A percentile compares a stretch with the other conserved stretches of the same genome.
Conservation (phyloP, 441 rosid genomes). For the Francoa sonchifolia region DNA sequence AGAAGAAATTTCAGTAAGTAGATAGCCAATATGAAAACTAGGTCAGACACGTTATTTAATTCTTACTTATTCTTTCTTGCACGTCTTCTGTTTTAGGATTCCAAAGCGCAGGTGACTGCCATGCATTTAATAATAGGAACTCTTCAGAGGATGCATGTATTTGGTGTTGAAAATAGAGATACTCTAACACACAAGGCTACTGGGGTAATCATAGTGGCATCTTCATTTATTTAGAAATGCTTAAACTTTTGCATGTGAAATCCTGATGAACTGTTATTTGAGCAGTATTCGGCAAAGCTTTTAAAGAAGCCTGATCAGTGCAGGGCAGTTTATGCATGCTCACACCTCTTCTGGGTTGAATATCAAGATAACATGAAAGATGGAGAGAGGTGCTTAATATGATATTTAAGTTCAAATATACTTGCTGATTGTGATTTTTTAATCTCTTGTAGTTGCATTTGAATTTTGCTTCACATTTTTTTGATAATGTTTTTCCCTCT, state of each 20-base stretch:
- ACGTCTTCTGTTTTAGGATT: conserved; percentile 47
- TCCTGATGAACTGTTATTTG: conserved; percentile 20
- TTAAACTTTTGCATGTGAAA: conserved; percentile 7
- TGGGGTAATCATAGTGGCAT: conserved; percentile 50
- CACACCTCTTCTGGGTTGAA: conserved; percentile 95
- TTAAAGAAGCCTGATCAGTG: conserved; percentile 98
- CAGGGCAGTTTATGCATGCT: conserved; percentile 88
- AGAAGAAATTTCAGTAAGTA: conserved; percentile 91
- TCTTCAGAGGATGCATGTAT: conserved; percentile 92
- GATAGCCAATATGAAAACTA: conserved; percentile 4
- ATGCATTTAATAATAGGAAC: conserved; percentile 85
- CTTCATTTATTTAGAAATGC: conserved; percentile 4
- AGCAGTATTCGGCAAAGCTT: conserved; percentile 95
- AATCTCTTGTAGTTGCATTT: background rate
- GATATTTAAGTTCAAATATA: no score
- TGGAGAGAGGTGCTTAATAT: conserved; percentile 67
- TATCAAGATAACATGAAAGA: conserved; percentile 80
- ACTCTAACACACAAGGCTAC: conserved; percentile 93
- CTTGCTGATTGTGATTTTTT: no score
- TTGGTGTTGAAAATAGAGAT: conserved; percentile 97
- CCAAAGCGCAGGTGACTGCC: conserved; percentile 89
- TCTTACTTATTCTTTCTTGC: conserved; percentile 5
- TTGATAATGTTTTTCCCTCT: conserved; percentile 5
- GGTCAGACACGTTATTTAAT: background rate
- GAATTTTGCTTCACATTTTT: background rate